Percentiles rank a stretch among this genome's conserved stretches.
Conservation (phyloP, 75 land plant genomes). For the Selaginella tamariscina region DNA sequence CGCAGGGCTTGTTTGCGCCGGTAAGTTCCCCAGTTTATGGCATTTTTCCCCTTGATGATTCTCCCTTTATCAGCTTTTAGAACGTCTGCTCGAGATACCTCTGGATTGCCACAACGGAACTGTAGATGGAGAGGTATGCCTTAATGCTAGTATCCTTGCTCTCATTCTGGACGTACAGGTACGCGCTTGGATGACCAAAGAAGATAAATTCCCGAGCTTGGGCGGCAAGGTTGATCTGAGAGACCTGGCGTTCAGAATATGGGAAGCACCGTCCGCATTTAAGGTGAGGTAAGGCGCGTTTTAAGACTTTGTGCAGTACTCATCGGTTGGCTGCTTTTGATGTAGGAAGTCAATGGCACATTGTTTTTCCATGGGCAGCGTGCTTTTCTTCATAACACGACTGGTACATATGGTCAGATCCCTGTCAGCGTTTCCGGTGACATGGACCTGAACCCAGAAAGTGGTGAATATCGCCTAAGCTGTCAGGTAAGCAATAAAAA, state of each 20-base stretch:
- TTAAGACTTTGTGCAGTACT: neutral
- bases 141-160: neutral
- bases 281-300: conserved; percentile 14
- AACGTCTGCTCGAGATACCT: conserved; percentile 85
- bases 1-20: conserved; percentile 64
- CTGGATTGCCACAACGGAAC: conserved; percentile 60
- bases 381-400: conserved; percentile 68
- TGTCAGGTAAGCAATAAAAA: conserved; percentile 50
- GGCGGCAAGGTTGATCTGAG: conserved; percentile 82
- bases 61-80: conserved; percentile 52
- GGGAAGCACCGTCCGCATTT: conserved; percentile 76
- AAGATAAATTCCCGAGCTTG: conserved; percentile 79
- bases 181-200: conserved; percentile 76
- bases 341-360: conserved; percentile 41
- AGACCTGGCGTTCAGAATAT: conserved; percentile 58
- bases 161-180: conserved; percentile 34
- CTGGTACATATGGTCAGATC: conserved; percentile 76
- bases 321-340: too few species aligned
- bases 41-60: conserved; percentile 12
- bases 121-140: conserved; percentile 82
- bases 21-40: conserved; percentile 33
- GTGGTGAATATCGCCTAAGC: conserved; percentile 90
- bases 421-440: conserved; percentile 92
- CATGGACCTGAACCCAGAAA: conserved; percentile 89
- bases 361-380: conserved; percentile 79